These are phyloP conservation scores for Debaryomyces fabryi DNA, from an alignment of 1,139 yeast genomes.

Conservation along the genomic window DNA sequence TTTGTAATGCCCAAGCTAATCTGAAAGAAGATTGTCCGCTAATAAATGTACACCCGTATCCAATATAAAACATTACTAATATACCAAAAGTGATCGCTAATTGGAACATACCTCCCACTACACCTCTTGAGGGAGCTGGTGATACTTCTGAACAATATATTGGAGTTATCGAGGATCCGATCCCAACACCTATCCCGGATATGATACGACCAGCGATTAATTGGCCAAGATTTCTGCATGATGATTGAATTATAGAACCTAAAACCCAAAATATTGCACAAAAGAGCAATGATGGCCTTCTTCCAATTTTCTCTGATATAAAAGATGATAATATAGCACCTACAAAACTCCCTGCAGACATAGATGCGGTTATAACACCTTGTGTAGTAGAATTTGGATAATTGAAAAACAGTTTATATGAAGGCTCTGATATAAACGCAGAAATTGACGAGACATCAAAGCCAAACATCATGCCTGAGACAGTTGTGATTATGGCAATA, in stretches of 20 bases:
- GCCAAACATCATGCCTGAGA: slow-evolving; percentile 60
- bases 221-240: slow-evolving; percentile 33
- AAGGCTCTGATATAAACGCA: slow-evolving; percentile 49
- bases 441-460: slow-evolving; percentile 66
- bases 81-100: slow-evolving; percentile 46
- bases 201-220: slow-evolving; percentile 53
- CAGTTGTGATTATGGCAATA: slow-evolving; percentile 46
- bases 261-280: slow-evolving; percentile 34
- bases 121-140: slow-evolving; percentile 55
- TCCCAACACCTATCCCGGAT: slow-evolving; percentile 61
- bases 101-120: slow-evolving; percentile 47
- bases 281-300: slow-evolving; percentile 32
- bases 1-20: slow-evolving; percentile 56
- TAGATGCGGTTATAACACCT: slow-evolving; percentile 38
- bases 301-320: slow-evolving; percentile 39
- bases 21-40: slow-evolving; percentile 48
- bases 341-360: slow-evolving; percentile 39
- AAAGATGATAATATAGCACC: slow-evolving; percentile 35
- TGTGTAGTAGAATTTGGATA: slow-evolving; percentile 21
- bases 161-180: slow-evolving; percentile 61
- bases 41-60: slow-evolving; percentile 39
- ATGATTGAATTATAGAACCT: slow-evolving; percentile 38
- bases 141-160: slow-evolving; percentile 59
- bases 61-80: slow-evolving; percentile 41
- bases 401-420: slow-evolving; percentile 29